These are phyloP conservation scores for Beverwykella pulmonaria DNA, from an alignment of 495 filamentous ascomycete species.

Conservation along the genomic window DNA sequence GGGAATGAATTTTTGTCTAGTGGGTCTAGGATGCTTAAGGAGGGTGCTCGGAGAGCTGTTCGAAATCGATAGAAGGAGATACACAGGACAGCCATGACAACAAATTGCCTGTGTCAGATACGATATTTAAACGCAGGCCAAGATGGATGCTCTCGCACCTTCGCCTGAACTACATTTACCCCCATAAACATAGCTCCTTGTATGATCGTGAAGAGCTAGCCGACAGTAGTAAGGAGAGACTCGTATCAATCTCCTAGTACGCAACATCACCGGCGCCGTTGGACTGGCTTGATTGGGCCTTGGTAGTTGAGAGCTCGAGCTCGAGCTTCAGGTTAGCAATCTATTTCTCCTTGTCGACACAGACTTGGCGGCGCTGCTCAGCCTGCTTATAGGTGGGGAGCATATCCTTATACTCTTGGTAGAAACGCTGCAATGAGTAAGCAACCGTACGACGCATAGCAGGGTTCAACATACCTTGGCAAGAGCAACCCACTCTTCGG, in stretches of 20 bases:
- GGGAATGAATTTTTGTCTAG: no score
- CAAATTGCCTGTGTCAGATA: no score
- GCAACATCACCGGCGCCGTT: background rate
- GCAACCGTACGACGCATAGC: background rate
- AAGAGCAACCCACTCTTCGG: background rate
- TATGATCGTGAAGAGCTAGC: no score
- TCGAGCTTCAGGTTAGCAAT: background rate
- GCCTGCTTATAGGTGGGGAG: constrained; percentile 4
- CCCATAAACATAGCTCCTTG: no score
- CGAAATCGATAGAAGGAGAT: no score
- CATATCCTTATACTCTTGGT: constrained; percentile 14
- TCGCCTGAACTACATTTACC: no score
- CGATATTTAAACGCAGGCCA: no score
- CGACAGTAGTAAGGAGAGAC: background rate
- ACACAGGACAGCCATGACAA: no score
- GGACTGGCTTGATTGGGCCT: background rate
- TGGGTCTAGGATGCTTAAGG: no score
- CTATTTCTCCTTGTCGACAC: background rate
- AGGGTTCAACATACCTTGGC: background rate
- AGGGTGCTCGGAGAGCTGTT: no score
- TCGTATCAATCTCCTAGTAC: constrained; percentile 9
- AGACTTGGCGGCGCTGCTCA: background rate
- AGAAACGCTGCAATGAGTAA: constrained; percentile 4
- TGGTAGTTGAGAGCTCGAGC: background rate
- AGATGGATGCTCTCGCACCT: no score